Base-by-base conservation (phyloP, 345 rosid species). In the Lagerstroemia speciosa region DNA sequence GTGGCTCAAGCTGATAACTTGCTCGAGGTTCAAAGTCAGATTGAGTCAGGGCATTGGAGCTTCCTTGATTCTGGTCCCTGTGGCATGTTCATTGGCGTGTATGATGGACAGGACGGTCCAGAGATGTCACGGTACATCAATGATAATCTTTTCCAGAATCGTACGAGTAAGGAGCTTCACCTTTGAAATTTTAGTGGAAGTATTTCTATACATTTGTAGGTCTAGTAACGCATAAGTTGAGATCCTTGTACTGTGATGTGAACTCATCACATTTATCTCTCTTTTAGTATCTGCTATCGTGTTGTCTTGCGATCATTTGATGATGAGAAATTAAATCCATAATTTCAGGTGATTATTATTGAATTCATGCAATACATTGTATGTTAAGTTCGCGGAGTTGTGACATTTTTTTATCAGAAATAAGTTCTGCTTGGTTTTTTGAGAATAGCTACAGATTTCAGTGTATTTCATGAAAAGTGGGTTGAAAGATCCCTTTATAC, bases 61-160 rank as follows among this genome's bases (percentile, higher is more conserved):
- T 77, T 82, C 52, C 86, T 84, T 63, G 96, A 89, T 63, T 85
- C 92, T 53, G 98, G 97, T 66, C 98, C 97, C 45, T 78, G 52
- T 26, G 98, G 97, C 29, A 91, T 96, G n/a, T 93, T 93, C 72
- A 75, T 91, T 72, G 98, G 98, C 24, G 74, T 93, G 38, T 93
- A 93, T 70, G 98, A 93, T 34, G 98, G 98, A n/a, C 96, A 93
- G 69, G 98, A 96, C 3, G 98, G 97, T 17, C 98, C 98, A 37
- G 98, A 93, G 84, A 91, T 97, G 24, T 87, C 98, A 0, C 91
- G 97, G 7, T 93, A 77, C 74, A 74, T 93, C 78, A 91, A 91
- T 61, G 96, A 93, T 75, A 83, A 93, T 64, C 87, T 93, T 30
- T 91, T 93, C 70, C 92, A 86, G 85, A 85, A 93, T 83, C 85